Conservation (phyloP, 495 filamentous ascomycete species). For the Tricharina praecox region DNA sequence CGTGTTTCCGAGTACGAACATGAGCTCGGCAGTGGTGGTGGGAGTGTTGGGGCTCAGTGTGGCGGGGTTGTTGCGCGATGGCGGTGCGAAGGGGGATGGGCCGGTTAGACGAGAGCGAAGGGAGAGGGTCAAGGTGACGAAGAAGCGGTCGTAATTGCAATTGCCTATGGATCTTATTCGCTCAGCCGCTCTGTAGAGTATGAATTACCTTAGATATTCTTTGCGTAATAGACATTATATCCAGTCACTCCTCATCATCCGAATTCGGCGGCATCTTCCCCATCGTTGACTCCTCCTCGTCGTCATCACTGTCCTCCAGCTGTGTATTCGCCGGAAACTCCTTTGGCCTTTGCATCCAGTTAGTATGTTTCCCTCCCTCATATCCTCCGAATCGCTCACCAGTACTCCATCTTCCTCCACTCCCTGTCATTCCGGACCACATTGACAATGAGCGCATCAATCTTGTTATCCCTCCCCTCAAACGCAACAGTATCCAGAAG, state of each 20-base stretch:
- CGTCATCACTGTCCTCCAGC: slow-evolving; percentile 5
- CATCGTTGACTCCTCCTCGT: slow-evolving; percentile 17
- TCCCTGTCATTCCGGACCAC: slow-evolving; percentile 77
- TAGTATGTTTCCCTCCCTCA: no score
- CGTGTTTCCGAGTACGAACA: slow-evolving; percentile 72
- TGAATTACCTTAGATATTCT: no score
- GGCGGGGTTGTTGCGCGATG: slow-evolving; percentile 43
- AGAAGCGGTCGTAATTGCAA: background rate
- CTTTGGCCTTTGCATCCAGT: slow-evolving; percentile 12
- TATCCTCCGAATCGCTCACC: no score
- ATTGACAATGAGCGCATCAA: slow-evolving; percentile 80
- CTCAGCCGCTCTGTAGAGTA: background rate
- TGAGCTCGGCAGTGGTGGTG: slow-evolving; percentile 65
- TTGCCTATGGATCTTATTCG: slow-evolving; percentile 3
- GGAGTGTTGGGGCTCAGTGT: slow-evolving; percentile 49
- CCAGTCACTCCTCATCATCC: slow-evolving; percentile 17
- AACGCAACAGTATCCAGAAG: slow-evolving; percentile 53
- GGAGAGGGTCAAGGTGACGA: slow-evolving; percentile 1
- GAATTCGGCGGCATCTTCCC: slow-evolving; percentile 23
- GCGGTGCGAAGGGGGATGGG: slow-evolving; percentile 19
- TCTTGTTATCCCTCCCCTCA: slow-evolving; percentile 55
- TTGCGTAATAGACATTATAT: no score
- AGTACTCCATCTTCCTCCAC: slow-evolving; percentile 83
- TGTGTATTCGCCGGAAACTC: slow-evolving; percentile 17
- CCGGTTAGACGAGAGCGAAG: slow-evolving; percentile 10